Percentiles rank a stretch among this genome's conserved stretches.
phyloP scores from a whole-genome alignment of 768 basidiomycete species.

The Kwoniella newhampshirensis region DNA sequence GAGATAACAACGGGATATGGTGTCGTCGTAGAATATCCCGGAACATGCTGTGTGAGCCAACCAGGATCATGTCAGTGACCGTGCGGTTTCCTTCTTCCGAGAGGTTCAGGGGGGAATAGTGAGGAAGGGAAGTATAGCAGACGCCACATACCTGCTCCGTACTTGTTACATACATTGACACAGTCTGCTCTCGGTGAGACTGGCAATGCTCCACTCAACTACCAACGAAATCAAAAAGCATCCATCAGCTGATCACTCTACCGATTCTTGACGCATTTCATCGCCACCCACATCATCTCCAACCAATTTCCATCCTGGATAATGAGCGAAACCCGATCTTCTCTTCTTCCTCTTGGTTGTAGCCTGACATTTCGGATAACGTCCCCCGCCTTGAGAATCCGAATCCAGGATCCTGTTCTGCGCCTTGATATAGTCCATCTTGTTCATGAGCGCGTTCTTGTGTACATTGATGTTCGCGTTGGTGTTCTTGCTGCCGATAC shows the following conservation, averaged over 20 bases:
- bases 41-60: constrained; percentile 14
- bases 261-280: no score
- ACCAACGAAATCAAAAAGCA: constrained; percentile 1
- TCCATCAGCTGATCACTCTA: background rate
- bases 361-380: background rate
- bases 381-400: no score
- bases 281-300: constrained; percentile 35
- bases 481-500: no score
- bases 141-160: constrained; percentile 18
- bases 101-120: no score
- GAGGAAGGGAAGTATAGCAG: no score
- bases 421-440: no score
- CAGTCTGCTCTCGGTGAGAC: constrained; percentile 27
- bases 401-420: no score
- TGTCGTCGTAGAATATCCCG: constrained; percentile 27
- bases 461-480: no score
- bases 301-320: constrained; percentile 35
- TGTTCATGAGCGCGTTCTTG: no score
- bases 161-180: constrained; percentile 26
- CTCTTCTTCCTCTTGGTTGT: constrained; percentile 2
- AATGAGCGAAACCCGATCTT: constrained; percentile 34
- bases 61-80: no score
- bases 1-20: constrained; percentile 18
- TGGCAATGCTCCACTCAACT: constrained; percentile 22
- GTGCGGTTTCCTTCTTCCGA: no score